A percentile compares a stretch with the other conserved stretches of the same genome.
phyloP scores from a whole-genome alignment of 345 rosid species.

The Erucastrum elatum region DNA sequence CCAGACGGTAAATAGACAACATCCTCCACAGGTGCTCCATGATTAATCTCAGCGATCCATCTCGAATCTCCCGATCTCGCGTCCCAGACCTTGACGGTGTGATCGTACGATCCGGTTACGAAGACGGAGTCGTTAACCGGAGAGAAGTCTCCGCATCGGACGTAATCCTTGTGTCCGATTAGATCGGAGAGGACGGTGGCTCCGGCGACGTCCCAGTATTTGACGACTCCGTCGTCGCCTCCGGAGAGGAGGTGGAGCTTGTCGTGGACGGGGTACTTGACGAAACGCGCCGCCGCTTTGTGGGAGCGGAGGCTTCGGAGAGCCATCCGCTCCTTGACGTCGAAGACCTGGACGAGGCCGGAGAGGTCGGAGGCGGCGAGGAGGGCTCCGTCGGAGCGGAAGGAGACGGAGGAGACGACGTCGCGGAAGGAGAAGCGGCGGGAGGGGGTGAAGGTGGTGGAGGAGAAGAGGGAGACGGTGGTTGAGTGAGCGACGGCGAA shows the following conservation, averaged over 20 bases:
- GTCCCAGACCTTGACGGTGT: constrained; percentile 90
- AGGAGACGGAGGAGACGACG: constrained; percentile 74
- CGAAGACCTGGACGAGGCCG: constrained; percentile 73
- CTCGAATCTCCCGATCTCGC: constrained; percentile 57
- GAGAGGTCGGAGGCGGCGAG: constrained; percentile 85
- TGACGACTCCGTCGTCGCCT: constrained; percentile 86
- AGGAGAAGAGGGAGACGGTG: constrained; percentile 61
- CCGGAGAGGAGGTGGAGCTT: constrained; percentile 90
- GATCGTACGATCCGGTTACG: constrained; percentile 90
- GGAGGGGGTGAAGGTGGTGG: constrained; percentile 50
- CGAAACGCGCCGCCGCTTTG: constrained; percentile 71
- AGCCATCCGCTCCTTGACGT: constrained; percentile 63
- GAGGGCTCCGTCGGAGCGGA: constrained; percentile 41
- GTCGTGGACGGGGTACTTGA: constrained; percentile 70
- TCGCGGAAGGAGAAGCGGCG: constrained; percentile 66
- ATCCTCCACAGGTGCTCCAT: constrained; percentile 85
- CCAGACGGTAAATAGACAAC: constrained; percentile 88
- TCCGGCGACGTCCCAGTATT: constrained; percentile 92
- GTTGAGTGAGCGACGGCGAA: constrained; percentile 81
- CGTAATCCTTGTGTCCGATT: constrained; percentile 85
- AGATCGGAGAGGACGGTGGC: constrained; percentile 59
- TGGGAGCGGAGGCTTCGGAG: constrained; percentile 88
- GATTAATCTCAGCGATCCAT: constrained; percentile 69
- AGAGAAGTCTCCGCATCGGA: constrained; percentile 84
- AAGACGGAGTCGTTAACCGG: constrained; percentile 67